These are phyloP conservation scores for Trichosanthes truncata DNA, from an alignment of 306 rosid species.

Conservation along the genomic window DNA sequence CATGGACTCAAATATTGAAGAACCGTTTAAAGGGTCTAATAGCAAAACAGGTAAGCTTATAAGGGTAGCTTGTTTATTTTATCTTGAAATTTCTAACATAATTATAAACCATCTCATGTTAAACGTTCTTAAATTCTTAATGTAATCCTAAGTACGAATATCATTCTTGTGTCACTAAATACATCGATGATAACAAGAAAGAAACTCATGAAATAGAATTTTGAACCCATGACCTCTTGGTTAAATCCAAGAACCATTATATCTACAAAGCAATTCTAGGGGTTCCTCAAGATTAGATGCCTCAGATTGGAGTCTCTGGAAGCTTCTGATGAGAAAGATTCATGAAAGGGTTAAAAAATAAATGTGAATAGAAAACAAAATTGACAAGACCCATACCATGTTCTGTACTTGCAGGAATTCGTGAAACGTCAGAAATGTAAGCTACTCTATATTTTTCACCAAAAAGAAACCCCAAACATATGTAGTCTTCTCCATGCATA, in stretches of 20 bases:
- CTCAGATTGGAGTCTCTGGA: not conserved
- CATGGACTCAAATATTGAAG: not conserved
- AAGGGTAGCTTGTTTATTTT: not conserved
- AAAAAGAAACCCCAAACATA: slow-evolving; percentile 87
- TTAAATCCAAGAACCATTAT: not conserved
- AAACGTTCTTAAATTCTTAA: not conserved
- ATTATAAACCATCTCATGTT: not conserved
- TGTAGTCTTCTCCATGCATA: slow-evolving; percentile 95
- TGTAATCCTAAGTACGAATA: not conserved
- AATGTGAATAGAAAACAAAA: not conserved
- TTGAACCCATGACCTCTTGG: not conserved
- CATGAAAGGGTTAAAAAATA: not conserved
- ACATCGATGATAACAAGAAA: not conserved
- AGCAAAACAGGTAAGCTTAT: not conserved
- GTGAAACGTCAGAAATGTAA: slow-evolving; percentile 92
- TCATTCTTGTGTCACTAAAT: not conserved
- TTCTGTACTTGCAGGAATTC: slow-evolving; percentile 79
- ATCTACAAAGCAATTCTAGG: not conserved
- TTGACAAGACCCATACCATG: slow-evolving; percentile 26
- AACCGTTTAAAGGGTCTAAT: not conserved
- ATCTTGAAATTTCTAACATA: not conserved
- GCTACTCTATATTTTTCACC: slow-evolving; percentile 76
- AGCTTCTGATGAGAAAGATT: not conserved
- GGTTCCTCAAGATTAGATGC: not conserved
- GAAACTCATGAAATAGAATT: not conserved